Percentiles rank a stretch among this genome's conserved stretches.
phyloP scores from a whole-genome alignment of 768 basidiomycete genomes.

The Boletus reticulatus region DNA sequence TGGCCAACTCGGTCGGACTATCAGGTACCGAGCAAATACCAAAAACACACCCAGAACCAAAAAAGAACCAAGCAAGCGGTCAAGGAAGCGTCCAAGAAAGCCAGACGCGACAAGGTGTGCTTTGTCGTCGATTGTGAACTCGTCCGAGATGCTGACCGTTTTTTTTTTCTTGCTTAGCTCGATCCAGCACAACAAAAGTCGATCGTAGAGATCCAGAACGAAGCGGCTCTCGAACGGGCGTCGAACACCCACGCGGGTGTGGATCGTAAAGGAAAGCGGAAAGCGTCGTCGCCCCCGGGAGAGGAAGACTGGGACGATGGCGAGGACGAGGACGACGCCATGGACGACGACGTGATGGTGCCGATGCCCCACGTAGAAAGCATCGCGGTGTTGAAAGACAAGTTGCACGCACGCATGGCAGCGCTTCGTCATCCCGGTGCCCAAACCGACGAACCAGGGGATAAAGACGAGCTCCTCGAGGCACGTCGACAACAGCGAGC shows the following conservation, averaged over 20 bases:
- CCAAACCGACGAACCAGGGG: constrained; percentile 44
- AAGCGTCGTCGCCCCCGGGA: constrained; percentile 26
- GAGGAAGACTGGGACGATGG: constrained; percentile 26
- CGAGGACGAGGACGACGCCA: constrained; percentile 19
- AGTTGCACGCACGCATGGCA: constrained; percentile 73
- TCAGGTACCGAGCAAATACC: constrained; percentile 60
- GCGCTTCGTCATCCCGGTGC: constrained; percentile 51
- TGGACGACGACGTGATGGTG: constrained; percentile 40
- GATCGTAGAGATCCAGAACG: constrained; percentile 69
- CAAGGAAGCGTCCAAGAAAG: constrained; percentile 85
- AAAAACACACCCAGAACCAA: constrained; percentile 86
- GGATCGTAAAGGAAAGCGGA: constrained; percentile 48
- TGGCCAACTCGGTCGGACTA: not conserved
- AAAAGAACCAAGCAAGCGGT: constrained; percentile 82
- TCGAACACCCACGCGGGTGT: constrained; percentile 16
- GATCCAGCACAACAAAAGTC: constrained; percentile 90
- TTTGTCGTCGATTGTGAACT: too few relatives aligned
- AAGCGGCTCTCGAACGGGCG: constrained; percentile 37
- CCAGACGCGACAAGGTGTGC: constrained; percentile 78
- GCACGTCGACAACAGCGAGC: constrained; percentile 76
- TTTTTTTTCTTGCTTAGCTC: constrained; percentile 48
- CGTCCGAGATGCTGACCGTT: too few relatives aligned
- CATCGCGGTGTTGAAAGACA: constrained; percentile 63
- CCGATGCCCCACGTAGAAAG: constrained; percentile 68
- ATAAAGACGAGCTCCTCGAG: constrained; percentile 80